Evolutionary conservation across 1,284 basidiomycete species (phyloP).

Genomic region (Bjerkandera adusta): DNA sequence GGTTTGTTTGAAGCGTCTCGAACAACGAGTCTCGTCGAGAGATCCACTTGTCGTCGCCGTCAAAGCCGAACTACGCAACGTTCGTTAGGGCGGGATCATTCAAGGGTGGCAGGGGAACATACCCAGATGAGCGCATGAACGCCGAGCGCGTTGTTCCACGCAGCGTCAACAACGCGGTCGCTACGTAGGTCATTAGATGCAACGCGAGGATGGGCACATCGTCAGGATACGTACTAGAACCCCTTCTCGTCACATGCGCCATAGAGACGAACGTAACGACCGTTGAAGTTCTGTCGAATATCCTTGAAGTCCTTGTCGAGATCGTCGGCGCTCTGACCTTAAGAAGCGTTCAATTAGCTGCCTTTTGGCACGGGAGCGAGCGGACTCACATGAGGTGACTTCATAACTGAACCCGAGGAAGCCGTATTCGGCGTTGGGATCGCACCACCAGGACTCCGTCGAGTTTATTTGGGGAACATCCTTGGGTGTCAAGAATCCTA

Average conservation of each 20-base stretch:
- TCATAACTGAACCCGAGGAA: conserved; percentile 76
- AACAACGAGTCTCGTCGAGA: conserved; percentile 53
- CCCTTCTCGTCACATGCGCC: conserved; percentile 60
- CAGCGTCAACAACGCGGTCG: conserved; percentile 68
- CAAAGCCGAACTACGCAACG: conserved; percentile 56
- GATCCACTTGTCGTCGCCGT: conserved; percentile 54
- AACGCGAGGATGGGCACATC: background rate
- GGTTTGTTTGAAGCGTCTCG: conserved; percentile 55
- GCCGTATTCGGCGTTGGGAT: conserved; percentile 57
- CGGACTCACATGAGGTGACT: conserved; percentile 39
- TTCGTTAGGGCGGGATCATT: background rate
- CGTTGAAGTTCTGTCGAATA: conserved; percentile 56
- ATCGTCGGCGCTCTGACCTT: conserved; percentile 35
- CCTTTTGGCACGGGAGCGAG: too few species aligned
- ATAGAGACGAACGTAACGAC: conserved; percentile 73
- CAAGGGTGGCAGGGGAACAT: conserved; percentile 21
- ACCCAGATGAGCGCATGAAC: conserved; percentile 78
- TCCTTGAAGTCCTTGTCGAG: conserved; percentile 60
- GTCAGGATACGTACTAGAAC: conserved; percentile 53
- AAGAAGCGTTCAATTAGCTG: background rate
- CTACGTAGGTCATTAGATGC: conserved; percentile 31
- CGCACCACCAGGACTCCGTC: conserved; percentile 79
- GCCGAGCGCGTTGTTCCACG: conserved; percentile 67
- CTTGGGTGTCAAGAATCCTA: too few species aligned
- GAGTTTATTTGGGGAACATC: too few species aligned